A percentile compares a stretch with the other conserved stretches of the same genome.
These are phyloP conservation scores for Trichoderma asperelloides DNA, from an alignment of 495 filamentous ascomycete genomes.

Conservation along the genomic window DNA sequence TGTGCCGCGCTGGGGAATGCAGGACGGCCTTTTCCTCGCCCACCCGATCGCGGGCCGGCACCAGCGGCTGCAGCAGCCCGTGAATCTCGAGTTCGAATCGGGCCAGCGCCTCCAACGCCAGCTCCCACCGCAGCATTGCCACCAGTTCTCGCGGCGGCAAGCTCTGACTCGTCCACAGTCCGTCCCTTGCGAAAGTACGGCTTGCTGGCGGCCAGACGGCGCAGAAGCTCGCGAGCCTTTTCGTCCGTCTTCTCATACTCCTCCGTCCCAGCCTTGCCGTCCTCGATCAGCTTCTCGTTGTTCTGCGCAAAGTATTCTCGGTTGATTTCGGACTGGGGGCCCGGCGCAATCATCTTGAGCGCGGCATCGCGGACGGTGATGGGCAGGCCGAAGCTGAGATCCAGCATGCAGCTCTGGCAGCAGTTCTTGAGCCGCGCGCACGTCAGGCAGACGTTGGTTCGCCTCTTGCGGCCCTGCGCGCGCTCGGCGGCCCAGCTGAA, in stretches of 20 bases:
- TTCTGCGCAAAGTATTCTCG: conserved; percentile 96
- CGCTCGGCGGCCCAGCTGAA: conserved; percentile 90
- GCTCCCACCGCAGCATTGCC: conserved; percentile 37
- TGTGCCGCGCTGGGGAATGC: conserved; percentile 62
- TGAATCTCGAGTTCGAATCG: conserved; percentile 60
- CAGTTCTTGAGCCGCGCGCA: conserved; percentile 94
- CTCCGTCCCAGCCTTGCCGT: conserved; percentile 66
- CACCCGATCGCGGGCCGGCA: conserved; percentile 40
- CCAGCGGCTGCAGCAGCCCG: conserved; percentile 43
- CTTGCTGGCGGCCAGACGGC: conserved; percentile 79
- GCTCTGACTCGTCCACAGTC: conserved; percentile 38
- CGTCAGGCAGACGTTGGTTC: conserved; percentile 88
- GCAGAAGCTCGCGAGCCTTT: conserved; percentile 81
- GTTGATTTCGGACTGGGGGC: conserved; percentile 84
- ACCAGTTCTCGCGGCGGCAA: conserved; percentile 34
- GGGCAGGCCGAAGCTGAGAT: conserved; percentile 88
- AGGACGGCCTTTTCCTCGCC: conserved; percentile 43
- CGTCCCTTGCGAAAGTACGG: conserved; percentile 86
- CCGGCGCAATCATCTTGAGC: conserved; percentile 90
- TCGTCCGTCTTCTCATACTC: conserved; percentile 96
- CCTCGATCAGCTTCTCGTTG: conserved; percentile 89
- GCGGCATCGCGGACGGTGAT: conserved; percentile 94
- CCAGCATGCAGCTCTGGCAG: conserved; percentile 98
- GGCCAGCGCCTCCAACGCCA: conserved; percentile 46
- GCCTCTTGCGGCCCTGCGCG: conserved; percentile 74